A percentile compares a stretch with the other conserved stretches of the same genome.
phyloP scores from a whole-genome alignment of 208 protist genomes.

The Leishmania turanica region DNA sequence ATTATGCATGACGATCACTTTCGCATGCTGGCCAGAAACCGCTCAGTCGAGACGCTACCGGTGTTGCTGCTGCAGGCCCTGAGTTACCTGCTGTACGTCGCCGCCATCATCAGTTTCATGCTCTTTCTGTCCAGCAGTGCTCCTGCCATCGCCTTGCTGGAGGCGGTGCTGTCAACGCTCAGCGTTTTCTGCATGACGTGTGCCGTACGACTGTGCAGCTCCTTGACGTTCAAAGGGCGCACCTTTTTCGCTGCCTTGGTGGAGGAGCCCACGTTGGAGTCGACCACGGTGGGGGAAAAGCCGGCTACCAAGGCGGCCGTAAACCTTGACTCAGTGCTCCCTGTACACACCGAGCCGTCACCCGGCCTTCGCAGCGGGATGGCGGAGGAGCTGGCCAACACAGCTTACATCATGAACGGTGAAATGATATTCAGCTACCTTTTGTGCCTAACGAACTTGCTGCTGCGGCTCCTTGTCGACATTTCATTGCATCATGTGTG shows the following conservation, averaged over 20 bases:
- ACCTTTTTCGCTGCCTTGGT: neutral
- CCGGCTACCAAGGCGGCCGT: neutral
- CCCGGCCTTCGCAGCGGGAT: neutral
- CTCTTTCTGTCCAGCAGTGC: slow-evolving; percentile 50
- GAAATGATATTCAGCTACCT: slow-evolving; percentile 63
- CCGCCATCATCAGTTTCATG: slow-evolving; percentile 37
- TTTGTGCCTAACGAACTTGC: slow-evolving; percentile 46
- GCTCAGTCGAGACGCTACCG: slow-evolving; percentile 23
- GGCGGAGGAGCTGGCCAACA: slow-evolving; percentile 12
- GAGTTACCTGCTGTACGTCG: slow-evolving; percentile 59
- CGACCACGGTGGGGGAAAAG: neutral
- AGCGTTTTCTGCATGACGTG: slow-evolving; percentile 48
- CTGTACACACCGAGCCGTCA: neutral
- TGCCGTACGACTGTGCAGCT: slow-evolving; percentile 45
- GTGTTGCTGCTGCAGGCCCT: slow-evolving; percentile 64
- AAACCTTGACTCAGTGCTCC: neutral
- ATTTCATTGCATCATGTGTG: slow-evolving; percentile 36
- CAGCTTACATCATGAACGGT: slow-evolving; percentile 59
- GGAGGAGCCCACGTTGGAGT: neutral
- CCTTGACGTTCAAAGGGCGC: slow-evolving; percentile 7
- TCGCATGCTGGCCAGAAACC: slow-evolving; percentile 33
- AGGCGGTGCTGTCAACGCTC: slow-evolving; percentile 35
- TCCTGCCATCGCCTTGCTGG: slow-evolving; percentile 19
- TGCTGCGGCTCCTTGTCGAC: slow-evolving; percentile 65
- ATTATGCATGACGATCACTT: slow-evolving; percentile 56